phyloP scores from a whole-genome alignment of 2,329 filamentous ascomycete species.

The Sarocladiaceae sp. region DNA sequence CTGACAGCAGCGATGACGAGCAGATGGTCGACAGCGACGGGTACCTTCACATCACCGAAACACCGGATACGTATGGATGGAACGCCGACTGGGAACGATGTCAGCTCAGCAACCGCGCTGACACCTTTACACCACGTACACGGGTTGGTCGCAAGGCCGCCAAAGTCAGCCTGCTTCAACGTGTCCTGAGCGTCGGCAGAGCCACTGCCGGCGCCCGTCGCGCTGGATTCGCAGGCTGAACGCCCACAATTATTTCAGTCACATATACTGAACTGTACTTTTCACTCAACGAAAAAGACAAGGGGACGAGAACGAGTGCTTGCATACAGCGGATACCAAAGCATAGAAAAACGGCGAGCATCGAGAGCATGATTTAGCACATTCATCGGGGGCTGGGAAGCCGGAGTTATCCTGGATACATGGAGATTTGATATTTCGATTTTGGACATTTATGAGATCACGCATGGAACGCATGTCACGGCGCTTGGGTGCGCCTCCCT shows the following conservation, averaged over 20 bases:
- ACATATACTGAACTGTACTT: not conserved
- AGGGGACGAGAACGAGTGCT: not conserved
- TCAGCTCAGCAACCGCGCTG: not conserved
- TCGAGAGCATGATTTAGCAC: constrained; percentile 7
- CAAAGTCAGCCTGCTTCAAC: constrained; percentile 31
- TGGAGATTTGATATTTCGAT: constrained; percentile 3
- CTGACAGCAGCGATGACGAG: constrained; percentile 21
- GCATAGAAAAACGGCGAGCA: constrained; percentile 6
- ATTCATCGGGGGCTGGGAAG: not conserved
- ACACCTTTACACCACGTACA: not conserved
- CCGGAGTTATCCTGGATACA: constrained; percentile 6
- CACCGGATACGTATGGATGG: constrained; percentile 49
- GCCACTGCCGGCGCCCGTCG: constrained; percentile 10
- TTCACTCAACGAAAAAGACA: constrained; percentile 1
- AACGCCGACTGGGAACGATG: constrained; percentile 37
- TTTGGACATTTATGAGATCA: constrained; percentile 9
- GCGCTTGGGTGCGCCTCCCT: not conserved
- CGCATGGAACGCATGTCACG: constrained; percentile 8
- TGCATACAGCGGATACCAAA: constrained; percentile 8
- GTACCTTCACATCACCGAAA: constrained; percentile 22
- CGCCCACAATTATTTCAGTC: not conserved
- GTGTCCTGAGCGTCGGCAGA: constrained; percentile 27
- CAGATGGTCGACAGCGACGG: constrained; percentile 22
- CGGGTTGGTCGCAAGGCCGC: not conserved
- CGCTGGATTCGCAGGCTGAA: constrained; percentile 4